These are phyloP conservation scores for Debaryomyces nepalensis DNA, from an alignment of 1,139 yeast species.

Conservation along the genomic window DNA sequence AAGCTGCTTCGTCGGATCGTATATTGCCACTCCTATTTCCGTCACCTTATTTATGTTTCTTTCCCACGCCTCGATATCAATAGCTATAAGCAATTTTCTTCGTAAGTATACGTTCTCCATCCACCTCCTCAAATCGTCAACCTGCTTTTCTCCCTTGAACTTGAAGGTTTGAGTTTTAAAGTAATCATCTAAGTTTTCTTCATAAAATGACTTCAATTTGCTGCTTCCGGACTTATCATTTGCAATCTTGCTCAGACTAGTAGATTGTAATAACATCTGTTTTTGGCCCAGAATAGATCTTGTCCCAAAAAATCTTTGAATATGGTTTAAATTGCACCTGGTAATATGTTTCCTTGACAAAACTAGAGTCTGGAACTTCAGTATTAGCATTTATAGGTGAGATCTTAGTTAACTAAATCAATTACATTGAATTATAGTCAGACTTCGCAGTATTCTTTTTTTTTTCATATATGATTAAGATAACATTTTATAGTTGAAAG, in stretches of 20 bases:
- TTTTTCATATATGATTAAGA: neutral
- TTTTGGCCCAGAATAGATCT: neutral
- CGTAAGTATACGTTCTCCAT: conserved; percentile 36
- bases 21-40: conserved; percentile 72
- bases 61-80: conserved; percentile 77
- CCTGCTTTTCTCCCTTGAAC: conserved; percentile 21
- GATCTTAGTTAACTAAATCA: too few relatives aligned
- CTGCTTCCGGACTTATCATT: neutral
- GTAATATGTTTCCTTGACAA: neutral
- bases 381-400: neutral
- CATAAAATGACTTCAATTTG: neutral
- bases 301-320: neutral
- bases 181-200: conserved; percentile 19
- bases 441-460: neutral
- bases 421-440: neutral
- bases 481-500: neutral
- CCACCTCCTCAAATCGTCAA: conserved; percentile 24
- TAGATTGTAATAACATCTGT: too few relatives aligned
- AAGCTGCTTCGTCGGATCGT: conserved; percentile 56
- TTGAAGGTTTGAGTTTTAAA: conserved; percentile 25
- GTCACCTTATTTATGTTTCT: conserved; percentile 51
- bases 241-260: too few relatives aligned
- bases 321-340: neutral
- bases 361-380: neutral
- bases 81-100: conserved; percentile 50